Conservation (phyloP, 148 eudicot species). For the Fagopyrum homotropicum region DNA sequence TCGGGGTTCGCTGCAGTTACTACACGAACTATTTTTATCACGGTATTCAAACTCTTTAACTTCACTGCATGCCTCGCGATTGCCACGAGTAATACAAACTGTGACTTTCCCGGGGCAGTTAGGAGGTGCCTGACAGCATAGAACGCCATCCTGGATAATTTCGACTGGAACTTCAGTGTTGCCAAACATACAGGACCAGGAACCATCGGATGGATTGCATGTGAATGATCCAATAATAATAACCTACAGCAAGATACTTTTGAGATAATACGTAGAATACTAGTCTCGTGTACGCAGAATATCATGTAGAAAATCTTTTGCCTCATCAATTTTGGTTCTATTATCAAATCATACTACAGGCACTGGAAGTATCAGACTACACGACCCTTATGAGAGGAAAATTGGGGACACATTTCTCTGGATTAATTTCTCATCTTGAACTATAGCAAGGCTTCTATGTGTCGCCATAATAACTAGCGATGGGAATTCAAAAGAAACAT, state of each 20-base stretch:
- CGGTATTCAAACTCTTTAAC: constrained; percentile 86
- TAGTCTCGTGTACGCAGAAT: background rate
- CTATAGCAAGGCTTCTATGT: background rate
- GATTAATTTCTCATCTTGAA: background rate
- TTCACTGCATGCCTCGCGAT: constrained; percentile 79
- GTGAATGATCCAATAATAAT: constrained; percentile 79
- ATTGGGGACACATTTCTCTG: background rate
- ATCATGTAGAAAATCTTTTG: background rate
- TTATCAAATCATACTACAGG: background rate
- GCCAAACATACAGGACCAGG: constrained; percentile 90
- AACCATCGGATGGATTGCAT: constrained; percentile 47
- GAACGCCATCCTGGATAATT: constrained; percentile 77
- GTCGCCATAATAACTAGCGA: background rate
- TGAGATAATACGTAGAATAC: background rate
- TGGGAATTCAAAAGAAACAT: background rate
- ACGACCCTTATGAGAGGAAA: too few relatives aligned
- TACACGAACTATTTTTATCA: constrained; percentile 26
- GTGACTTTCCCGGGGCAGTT: constrained; percentile 64
- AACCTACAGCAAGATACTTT: constrained; percentile 47
- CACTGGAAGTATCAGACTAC: background rate
- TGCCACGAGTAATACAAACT: constrained; percentile 68
- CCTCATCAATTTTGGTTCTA: background rate
- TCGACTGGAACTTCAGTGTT: constrained; percentile 74
- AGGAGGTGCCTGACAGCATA: constrained; percentile 73
- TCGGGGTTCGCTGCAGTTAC: constrained; percentile 28